Conservation (phyloP, 495 filamentous ascomycete genomes). For the Talaromyces ruber region DNA sequence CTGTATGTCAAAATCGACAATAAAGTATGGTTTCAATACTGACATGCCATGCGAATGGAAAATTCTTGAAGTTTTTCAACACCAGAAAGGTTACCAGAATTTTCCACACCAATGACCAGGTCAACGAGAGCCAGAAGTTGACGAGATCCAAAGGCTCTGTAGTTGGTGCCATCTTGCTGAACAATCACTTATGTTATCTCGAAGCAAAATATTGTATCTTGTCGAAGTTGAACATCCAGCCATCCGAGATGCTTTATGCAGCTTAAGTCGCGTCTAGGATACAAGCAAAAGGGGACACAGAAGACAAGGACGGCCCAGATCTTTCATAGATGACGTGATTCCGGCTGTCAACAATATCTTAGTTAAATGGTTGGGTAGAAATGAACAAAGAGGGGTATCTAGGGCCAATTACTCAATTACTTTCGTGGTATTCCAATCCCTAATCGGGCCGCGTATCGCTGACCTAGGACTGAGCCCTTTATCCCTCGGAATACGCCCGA, state of each 20-base stretch:
- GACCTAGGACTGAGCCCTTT: neutral
- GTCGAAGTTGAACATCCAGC: neutral
- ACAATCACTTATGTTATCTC: neutral
- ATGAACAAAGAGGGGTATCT: neutral
- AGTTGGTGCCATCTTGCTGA: neutral
- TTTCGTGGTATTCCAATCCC: neutral
- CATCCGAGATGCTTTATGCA: neutral
- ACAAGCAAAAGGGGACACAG: neutral
- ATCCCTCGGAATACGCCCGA: neutral
- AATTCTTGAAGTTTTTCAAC: slow-evolving; percentile 42
- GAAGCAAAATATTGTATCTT: neutral
- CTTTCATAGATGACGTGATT: neutral
- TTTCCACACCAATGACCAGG: slow-evolving; percentile 4
- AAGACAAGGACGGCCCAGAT: neutral
- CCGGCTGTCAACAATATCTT: neutral
- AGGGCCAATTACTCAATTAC: neutral
- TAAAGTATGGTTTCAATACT: neutral
- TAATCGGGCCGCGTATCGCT: neutral
- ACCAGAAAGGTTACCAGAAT: neutral
- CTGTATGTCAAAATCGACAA: neutral
- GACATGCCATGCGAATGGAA: slow-evolving; percentile 75
- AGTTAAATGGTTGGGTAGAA: neutral
- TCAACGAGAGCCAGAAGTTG: neutral
- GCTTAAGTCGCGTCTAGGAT: neutral
- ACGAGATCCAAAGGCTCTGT: slow-evolving; percentile 2